Evolutionary conservation across 192 early-diverging fungal genomes (phyloP).

Genomic region (Coemansia sp.): DNA sequence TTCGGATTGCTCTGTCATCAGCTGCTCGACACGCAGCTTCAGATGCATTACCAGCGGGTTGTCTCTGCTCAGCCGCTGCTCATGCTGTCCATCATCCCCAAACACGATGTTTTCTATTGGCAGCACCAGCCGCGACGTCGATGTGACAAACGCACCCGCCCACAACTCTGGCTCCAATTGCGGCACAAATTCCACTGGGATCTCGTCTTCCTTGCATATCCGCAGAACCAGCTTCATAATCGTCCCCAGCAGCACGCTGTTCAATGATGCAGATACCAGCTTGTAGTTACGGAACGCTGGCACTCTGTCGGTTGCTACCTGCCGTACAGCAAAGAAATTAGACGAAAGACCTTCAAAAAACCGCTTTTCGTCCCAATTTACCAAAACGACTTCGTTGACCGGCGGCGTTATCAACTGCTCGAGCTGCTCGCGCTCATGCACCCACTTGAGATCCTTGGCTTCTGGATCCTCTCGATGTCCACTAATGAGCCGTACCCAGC

Average conservation of each 20-base stretch:
- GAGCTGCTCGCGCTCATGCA: slow-evolving; percentile 41
- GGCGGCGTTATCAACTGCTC: slow-evolving; percentile 30
- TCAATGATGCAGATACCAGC: slow-evolving; percentile 34
- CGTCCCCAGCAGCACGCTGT: slow-evolving; percentile 43
- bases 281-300: slow-evolving; percentile 22
- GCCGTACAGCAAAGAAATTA: slow-evolving; percentile 43
- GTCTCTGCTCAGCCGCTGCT: slow-evolving; percentile 10
- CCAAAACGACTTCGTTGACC: slow-evolving; percentile 41
- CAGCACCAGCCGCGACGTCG: slow-evolving; percentile 44
- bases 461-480: slow-evolving; percentile 35
- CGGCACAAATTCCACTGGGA: slow-evolving; percentile 30
- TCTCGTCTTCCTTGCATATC: slow-evolving; percentile 31
- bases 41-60: slow-evolving; percentile 41
- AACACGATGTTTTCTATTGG: slow-evolving; percentile 24
- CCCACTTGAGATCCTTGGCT: slow-evolving; percentile 48
- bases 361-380: background rate
- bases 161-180: slow-evolving; percentile 21
- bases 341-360: slow-evolving; percentile 52
- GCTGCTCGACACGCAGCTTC: slow-evolving; percentile 11
- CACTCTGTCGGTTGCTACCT: background rate
- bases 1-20: slow-evolving; percentile 24
- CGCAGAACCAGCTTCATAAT: slow-evolving; percentile 46
- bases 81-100: slow-evolving; percentile 5
- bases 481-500: slow-evolving; percentile 28
- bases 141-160: slow-evolving; percentile 47